Evolutionary conservation across 129 eudicot species (phyloP).

Genomic region (Logfia minima): DNA sequence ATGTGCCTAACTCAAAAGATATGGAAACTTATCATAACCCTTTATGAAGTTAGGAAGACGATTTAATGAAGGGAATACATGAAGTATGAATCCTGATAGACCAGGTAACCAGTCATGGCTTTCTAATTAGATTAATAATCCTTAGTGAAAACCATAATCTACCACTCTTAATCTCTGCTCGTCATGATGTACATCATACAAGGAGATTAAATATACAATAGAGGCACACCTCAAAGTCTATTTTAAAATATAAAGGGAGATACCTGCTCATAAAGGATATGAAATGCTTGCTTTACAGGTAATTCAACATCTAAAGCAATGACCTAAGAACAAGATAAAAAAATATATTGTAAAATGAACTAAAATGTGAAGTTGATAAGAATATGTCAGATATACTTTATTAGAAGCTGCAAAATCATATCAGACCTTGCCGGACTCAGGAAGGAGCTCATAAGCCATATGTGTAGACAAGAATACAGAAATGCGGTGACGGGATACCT

Average conservation of each 20-base stretch:
- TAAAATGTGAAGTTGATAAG: not conserved
- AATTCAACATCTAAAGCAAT: constrained; percentile 83
- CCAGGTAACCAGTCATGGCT: not conserved
- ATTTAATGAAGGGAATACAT: constrained; percentile 13
- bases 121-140: not conserved
- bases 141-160: not conserved
- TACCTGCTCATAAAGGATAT: constrained; percentile 95
- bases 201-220: not conserved
- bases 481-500: constrained; percentile 65
- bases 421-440: constrained; percentile 88
- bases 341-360: constrained; percentile 10
- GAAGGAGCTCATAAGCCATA: constrained; percentile 84
- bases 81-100: not conserved
- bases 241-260: constrained; percentile 8
- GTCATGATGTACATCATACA: not conserved
- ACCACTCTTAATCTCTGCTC: not conserved
- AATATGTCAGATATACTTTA: not conserved
- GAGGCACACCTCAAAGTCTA: not conserved
- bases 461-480: constrained; percentile 66
- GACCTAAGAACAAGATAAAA: constrained; percentile 41
- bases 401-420: constrained; percentile 12
- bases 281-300: constrained; percentile 97
- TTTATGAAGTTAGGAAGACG: not conserved
- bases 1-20: not conserved
- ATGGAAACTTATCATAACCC: not conserved